Evolutionary conservation across 2,329 filamentous ascomycete genomes (phyloP).

Genomic region (Fusarium continuum): DNA sequence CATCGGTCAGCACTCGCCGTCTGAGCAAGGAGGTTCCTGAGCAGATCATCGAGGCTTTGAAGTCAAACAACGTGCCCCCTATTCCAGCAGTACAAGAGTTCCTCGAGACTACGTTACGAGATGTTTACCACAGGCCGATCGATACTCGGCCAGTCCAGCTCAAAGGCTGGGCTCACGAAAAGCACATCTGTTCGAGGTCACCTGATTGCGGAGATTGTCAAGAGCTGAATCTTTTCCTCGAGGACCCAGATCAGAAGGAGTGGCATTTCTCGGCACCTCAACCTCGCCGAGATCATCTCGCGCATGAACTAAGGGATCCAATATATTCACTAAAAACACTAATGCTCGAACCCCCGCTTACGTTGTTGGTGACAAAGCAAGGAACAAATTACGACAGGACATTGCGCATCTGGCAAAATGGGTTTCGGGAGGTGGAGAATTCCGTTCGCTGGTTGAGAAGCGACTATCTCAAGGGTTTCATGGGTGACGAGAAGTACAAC

Average conservation of each 20-base stretch:
- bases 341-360: neutral
- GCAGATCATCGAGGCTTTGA: neutral
- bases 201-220: neutral
- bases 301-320: neutral
- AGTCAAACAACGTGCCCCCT: neutral
- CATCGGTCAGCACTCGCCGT: neutral
- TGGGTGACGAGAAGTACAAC: slow-evolving; percentile 7
- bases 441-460: neutral
- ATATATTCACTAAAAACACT: neutral
- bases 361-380: slow-evolving; percentile 2
- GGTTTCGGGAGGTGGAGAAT: neutral
- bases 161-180: slow-evolving; percentile 3
- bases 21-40: neutral
- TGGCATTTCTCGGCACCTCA: neutral
- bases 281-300: neutral
- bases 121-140: neutral
- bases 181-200: neutral
- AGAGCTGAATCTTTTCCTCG: slow-evolving; percentile 5
- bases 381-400: neutral
- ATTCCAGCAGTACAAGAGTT: neutral
- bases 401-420: neutral
- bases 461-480: neutral
- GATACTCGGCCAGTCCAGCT: neutral
- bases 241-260: neutral
- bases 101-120: neutral